Evolutionary conservation across 257 asterid species (phyloP).

Genomic region (Verbena officinalis): DNA sequence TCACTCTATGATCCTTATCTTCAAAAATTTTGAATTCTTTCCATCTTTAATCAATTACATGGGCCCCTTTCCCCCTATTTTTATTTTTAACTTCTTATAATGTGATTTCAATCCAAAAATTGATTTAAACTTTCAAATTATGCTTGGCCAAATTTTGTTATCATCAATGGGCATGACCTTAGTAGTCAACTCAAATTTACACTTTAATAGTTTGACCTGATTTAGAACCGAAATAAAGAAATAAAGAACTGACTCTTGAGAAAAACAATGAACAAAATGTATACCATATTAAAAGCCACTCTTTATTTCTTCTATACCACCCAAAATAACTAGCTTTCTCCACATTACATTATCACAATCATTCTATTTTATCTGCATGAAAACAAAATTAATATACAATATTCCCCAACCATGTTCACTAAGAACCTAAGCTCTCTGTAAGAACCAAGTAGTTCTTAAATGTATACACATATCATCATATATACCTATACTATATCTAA

Average conservation of each 20-base stretch:
- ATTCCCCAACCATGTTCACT: conserved; percentile 58
- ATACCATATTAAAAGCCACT: conserved; percentile 27
- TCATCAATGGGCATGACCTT: background rate
- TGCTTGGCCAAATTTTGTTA: background rate
- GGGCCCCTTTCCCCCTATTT: conserved; percentile 1
- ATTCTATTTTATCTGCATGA: conserved; percentile 63
- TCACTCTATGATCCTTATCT: conserved; percentile 29
- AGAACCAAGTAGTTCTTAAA: conserved; percentile 52
- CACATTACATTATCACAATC: conserved; percentile 56
- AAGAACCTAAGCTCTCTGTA: conserved; percentile 52
- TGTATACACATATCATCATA: conserved; percentile 24
- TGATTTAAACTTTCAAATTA: background rate
- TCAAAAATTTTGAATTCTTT: background rate
- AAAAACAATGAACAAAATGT: background rate
- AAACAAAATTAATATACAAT: conserved; percentile 88
- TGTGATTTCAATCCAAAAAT: background rate
- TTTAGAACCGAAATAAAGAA: too few species aligned
- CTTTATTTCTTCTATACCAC: conserved; percentile 60
- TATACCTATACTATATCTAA: conserved; percentile 45
- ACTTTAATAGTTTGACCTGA: too few species aligned
- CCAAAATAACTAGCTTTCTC: conserved; percentile 47
- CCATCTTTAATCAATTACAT: conserved; percentile 9
- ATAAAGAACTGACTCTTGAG: too few species aligned
- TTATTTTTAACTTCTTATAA: background rate
- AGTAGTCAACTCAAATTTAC: too few species aligned